Conservation (phyloP, 2,329 filamentous ascomycete species). For the Aureobasidium sp. region DNA sequence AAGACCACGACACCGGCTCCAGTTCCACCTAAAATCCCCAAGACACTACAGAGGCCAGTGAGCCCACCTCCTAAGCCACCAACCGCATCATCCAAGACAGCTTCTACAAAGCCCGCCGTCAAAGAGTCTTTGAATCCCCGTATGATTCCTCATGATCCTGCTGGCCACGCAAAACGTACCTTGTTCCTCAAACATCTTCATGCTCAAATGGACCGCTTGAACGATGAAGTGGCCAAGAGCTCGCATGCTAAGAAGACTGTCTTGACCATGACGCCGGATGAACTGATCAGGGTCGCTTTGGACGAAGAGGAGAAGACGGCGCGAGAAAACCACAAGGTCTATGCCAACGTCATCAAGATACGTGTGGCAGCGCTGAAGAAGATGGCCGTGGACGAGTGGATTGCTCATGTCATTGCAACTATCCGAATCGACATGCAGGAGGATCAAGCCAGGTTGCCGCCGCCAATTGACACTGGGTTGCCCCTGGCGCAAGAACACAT, state of each 20-base stretch:
- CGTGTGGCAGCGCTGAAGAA: constrained; percentile 66
- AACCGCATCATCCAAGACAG: neutral
- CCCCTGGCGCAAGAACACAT: constrained; percentile 57
- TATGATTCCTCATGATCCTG: constrained; percentile 46
- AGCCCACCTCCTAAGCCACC: constrained; percentile 13
- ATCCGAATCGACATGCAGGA: constrained; percentile 37
- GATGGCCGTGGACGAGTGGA: constrained; percentile 66
- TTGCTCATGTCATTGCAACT: constrained; percentile 25
- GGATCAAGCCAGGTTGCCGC: constrained; percentile 20
- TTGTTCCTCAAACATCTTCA: constrained; percentile 52
- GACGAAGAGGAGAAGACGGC: constrained; percentile 74
- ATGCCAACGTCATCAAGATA: constrained; percentile 76
- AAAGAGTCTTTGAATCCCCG: constrained; percentile 52
- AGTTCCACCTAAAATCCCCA: neutral
- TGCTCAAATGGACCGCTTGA: constrained; percentile 56
- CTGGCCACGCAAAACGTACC: constrained; percentile 26
- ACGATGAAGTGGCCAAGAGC: constrained; percentile 50
- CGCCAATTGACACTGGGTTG: constrained; percentile 59
- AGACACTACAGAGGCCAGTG: constrained; percentile 14
- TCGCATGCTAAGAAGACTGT: constrained; percentile 41
- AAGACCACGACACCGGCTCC: constrained; percentile 18
- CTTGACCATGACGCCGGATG: constrained; percentile 54
- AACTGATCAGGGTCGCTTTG: constrained; percentile 58
- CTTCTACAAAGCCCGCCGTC: neutral
- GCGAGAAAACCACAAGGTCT: constrained; percentile 58